These are phyloP conservation scores for Triticum timopheevii DNA, from an alignment of 176 grass and related monocot species.

Conservation along the genomic window DNA sequence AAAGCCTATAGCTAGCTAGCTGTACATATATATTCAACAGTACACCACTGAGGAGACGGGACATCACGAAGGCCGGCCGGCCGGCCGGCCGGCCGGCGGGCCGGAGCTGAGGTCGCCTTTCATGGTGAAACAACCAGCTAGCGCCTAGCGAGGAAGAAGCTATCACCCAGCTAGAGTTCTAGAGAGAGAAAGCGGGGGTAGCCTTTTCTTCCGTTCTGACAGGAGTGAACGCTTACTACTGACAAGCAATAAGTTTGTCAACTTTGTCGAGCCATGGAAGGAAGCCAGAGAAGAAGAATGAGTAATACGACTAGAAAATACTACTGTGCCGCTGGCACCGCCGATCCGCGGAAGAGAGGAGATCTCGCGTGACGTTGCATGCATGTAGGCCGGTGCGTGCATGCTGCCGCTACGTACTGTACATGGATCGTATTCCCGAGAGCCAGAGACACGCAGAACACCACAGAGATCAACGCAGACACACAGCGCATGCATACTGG, in stretches of 20 bases:
- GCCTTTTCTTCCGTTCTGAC: background rate
- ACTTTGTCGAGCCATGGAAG: conserved; percentile 42
- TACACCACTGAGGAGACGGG: background rate
- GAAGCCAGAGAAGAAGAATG: conserved; percentile 8
- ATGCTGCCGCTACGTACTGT: background rate
- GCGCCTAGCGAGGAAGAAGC: background rate
- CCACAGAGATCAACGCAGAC: background rate
- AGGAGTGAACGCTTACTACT: background rate
- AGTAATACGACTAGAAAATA: conserved; percentile 8
- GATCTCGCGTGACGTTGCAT: conserved; percentile 31
- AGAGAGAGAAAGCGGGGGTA: background rate
- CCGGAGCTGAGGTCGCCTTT: background rate
- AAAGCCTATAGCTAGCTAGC: background rate
- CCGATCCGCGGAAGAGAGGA: conserved; percentile 19
- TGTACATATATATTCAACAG: background rate
- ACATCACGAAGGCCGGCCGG: background rate
- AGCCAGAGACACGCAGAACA: conserved; percentile 25
- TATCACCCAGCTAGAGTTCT: background rate
- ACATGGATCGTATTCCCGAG: conserved; percentile 52
- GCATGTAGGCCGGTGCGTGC: background rate
- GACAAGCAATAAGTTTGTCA: conserved; percentile 46
- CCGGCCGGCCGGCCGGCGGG: background rate
- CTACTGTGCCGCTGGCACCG: background rate
- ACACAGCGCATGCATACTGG: background rate
- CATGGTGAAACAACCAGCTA: background rate